Evolutionary conservation across 495 filamentous ascomycete species (phyloP).

Genomic region (Aspergillus cristatus): DNA sequence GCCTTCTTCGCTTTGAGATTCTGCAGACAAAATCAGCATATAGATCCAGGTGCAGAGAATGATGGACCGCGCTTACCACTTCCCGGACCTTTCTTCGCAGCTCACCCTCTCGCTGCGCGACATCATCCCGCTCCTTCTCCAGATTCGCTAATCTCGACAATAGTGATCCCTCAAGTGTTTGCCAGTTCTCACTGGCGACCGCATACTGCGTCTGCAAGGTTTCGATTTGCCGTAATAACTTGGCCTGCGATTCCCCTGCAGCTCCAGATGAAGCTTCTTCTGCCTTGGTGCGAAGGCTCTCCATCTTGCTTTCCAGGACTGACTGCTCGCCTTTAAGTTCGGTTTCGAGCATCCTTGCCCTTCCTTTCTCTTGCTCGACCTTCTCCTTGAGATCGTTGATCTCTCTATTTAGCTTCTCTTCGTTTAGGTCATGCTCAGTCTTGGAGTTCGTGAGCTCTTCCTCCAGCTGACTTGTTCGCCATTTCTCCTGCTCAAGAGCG

Average conservation of each 20-base stretch:
- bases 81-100: slow-evolving; percentile 80
- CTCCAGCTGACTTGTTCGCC: slow-evolving; percentile 55
- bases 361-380: slow-evolving; percentile 65
- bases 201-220: slow-evolving; percentile 93
- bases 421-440: slow-evolving; percentile 66
- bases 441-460: slow-evolving; percentile 61
- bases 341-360: slow-evolving; percentile 56
- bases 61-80: slow-evolving; percentile 43
- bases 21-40: slow-evolving; percentile 29
- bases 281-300: slow-evolving; percentile 71
- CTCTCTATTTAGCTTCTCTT: slow-evolving; percentile 62
- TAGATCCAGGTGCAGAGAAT: not conserved
- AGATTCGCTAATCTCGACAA: slow-evolving; percentile 61
- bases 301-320: slow-evolving; percentile 80
- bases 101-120: slow-evolving; percentile 72
- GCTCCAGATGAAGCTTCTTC: slow-evolving; percentile 85
- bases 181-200: slow-evolving; percentile 94
- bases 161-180: slow-evolving; percentile 80
- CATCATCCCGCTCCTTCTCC: slow-evolving; percentile 86
- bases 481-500: slow-evolving; percentile 60
- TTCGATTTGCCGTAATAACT: slow-evolving; percentile 88
- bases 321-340: slow-evolving; percentile 77
- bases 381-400: slow-evolving; percentile 60
- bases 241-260: slow-evolving; percentile 76
- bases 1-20: slow-evolving; percentile 62